Evolutionary conservation across 257 asterid species (phyloP).

Genomic region (Linderniella brevidens): DNA sequence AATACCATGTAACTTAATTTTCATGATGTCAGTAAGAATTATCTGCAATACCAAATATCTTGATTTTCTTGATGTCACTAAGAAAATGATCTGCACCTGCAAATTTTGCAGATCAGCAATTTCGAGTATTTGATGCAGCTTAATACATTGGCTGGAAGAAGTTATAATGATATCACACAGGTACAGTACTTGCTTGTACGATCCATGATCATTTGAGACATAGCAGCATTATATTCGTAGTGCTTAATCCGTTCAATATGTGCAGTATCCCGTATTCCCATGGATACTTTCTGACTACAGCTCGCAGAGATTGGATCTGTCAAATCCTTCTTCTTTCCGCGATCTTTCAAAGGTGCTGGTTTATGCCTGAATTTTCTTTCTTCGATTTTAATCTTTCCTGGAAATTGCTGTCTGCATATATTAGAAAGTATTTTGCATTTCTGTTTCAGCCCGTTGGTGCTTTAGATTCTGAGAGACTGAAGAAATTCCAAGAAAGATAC

Average conservation of each 20-base stretch:
- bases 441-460: constrained; percentile 91
- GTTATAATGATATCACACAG: constrained; percentile 95
- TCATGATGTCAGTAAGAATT: too few species aligned
- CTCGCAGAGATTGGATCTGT: constrained; percentile 58
- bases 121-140: constrained; percentile 97
- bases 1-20: too few species aligned
- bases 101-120: constrained; percentile 76
- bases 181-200: constrained; percentile 20
- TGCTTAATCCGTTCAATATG: constrained; percentile 13
- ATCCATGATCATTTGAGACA: constrained; percentile 8
- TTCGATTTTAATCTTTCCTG: constrained; percentile 2
- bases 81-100: not conserved
- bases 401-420: too few species aligned
- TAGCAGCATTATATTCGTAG: constrained; percentile 5
- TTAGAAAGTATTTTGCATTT: constrained; percentile 7
- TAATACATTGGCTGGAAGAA: constrained; percentile 93
- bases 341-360: constrained; percentile 83
- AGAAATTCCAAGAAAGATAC: constrained; percentile 89
- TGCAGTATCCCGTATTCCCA: constrained; percentile 98
- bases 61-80: constrained; percentile 12
- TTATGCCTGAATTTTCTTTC: not conserved
- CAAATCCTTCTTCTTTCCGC: constrained; percentile 74
- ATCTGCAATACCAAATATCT: too few species aligned
- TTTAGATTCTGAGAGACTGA: constrained; percentile 61
- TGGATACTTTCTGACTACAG: constrained; percentile 93